Conservation (phyloP, 768 basidiomycete genomes). For the Tulasnella sp. region DNA sequence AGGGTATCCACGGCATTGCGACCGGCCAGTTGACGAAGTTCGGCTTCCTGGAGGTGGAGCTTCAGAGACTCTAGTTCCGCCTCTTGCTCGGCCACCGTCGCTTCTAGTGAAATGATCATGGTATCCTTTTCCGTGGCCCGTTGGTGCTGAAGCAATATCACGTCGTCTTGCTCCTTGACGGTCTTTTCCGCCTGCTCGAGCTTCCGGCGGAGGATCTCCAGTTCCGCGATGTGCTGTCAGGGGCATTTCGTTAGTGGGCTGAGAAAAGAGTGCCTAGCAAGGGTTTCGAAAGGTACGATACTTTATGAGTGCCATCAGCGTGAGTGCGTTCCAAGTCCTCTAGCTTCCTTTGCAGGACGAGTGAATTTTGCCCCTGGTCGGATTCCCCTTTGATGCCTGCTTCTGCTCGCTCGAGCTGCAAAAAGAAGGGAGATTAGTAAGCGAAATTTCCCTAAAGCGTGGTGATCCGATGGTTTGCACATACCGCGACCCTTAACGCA, state of each 20-base stretch:
- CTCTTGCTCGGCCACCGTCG: neutral
- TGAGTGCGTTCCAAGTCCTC: conserved; percentile 24
- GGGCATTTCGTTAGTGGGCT: neutral
- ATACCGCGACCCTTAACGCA: conserved; percentile 7
- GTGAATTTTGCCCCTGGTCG: conserved; percentile 21
- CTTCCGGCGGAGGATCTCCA: neutral
- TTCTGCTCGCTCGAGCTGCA: conserved; percentile 27
- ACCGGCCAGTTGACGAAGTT: neutral
- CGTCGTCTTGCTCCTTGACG: neutral
- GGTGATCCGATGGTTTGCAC: neutral
- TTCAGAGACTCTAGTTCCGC: neutral
- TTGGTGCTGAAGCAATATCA: neutral
- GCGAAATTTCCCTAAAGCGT: neutral
- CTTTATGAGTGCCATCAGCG: conserved; percentile 22
- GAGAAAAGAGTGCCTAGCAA: neutral
- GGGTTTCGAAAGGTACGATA: neutral
- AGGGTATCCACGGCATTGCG: neutral
- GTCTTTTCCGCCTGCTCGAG: conserved; percentile 9
- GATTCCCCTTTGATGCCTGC: neutral
- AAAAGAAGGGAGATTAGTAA: neutral
- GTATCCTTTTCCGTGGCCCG: neutral
- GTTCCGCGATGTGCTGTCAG: conserved; percentile 4
- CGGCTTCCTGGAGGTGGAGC: neutral
- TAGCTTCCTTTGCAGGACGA: conserved; percentile 24
- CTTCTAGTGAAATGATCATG: neutral